Evolutionary conservation across 2,329 filamentous ascomycete species (phyloP), one percentile per base, ranked within the genome.

Genomic region (Epicoccum nigrum): DNA sequence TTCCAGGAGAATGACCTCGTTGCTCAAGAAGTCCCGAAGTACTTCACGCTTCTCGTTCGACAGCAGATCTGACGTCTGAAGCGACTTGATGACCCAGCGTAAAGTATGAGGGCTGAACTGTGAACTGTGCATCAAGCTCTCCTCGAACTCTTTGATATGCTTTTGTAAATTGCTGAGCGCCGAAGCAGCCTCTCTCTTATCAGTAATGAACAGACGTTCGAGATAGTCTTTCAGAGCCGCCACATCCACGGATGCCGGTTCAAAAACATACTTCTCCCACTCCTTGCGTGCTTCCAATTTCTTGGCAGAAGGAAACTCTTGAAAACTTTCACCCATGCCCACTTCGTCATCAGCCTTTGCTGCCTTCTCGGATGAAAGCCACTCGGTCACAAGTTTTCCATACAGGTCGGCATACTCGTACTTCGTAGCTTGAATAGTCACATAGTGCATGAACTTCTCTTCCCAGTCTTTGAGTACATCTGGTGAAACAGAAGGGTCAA

Each of bases 41-140:
- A 62, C 63, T 30, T 67, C 63, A n/a, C 69, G 60, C 48, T 74
- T 72, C 17, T 69, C 68, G 20, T 71, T 68, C 4, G 75, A 74
- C 3, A 82, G 69, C 0, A 81, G 67, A 27, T 79, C 77, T 0
- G 77, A 78, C 3, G 67, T 60, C 17, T 77, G 60, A 2, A 83
- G 73, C 0, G 78, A 75, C 9, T 72, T 51, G 9, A 80, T 77
- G 8, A 73, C 65, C 73, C 72, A 76, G 20, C 58, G 62, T 16
- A 82, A 57, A 1, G 67, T 71, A 0, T 15, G 2, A 0, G 60
- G 34, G 31, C 60, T 66, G 64, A 82, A 77, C 28, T 63, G 62
- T 15, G 40, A 51, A 2, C 59, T 51, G 17, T 37, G 35, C 20
- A 50, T 52, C 23, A 71, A 38, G n/a, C 16, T 50, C 3, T n/a